Percentiles rank a stretch among this genome's conserved stretches.
phyloP scores from a whole-genome alignment of 371 early-diverging fungal species.

The Mortierella sp. region DNA sequence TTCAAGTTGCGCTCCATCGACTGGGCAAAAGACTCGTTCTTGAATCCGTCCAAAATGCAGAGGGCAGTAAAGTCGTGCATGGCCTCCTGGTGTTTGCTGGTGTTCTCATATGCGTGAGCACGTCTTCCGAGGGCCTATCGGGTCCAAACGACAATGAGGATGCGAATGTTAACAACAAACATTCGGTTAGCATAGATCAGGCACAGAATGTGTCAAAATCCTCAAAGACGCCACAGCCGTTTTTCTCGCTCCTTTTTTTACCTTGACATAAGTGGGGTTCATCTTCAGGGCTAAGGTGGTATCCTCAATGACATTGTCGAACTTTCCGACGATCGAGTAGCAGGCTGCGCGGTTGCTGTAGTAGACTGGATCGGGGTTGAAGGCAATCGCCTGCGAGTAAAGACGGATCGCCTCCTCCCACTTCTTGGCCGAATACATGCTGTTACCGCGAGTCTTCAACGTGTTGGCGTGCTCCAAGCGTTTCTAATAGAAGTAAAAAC shows the following conservation, averaged over 20 bases:
- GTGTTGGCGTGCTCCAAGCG: constrained; percentile 75
- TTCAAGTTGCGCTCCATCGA: constrained; percentile 93
- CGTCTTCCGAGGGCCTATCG: constrained; percentile 82
- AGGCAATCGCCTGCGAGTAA: constrained; percentile 91
- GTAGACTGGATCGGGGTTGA: constrained; percentile 85
- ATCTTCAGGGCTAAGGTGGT: constrained; percentile 81
- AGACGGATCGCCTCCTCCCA: constrained; percentile 88
- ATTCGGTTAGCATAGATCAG: not conserved
- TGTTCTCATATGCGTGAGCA: constrained; percentile 85
- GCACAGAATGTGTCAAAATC: not conserved
- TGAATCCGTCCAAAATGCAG: constrained; percentile 95
- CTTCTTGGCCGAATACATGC: constrained; percentile 84
- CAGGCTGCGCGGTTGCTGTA: constrained; percentile 97
- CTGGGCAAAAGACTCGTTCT: constrained; percentile 82
- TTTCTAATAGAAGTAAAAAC: constrained; percentile 58
- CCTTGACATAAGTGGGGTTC: constrained; percentile 86
- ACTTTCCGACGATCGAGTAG: constrained; percentile 78
- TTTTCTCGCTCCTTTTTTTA: constrained; percentile 11
- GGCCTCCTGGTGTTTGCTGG: constrained; percentile 76
- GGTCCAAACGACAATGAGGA: not conserved
- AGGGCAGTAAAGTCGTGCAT: constrained; percentile 94
- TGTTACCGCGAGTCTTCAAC: constrained; percentile 92
- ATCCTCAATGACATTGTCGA: constrained; percentile 81
- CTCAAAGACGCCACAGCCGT: not conserved
- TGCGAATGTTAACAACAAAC: not conserved